These are phyloP conservation scores for Cyberlindnera mycetangii DNA, from an alignment of 805 yeast genomes.

Conservation along the genomic window DNA sequence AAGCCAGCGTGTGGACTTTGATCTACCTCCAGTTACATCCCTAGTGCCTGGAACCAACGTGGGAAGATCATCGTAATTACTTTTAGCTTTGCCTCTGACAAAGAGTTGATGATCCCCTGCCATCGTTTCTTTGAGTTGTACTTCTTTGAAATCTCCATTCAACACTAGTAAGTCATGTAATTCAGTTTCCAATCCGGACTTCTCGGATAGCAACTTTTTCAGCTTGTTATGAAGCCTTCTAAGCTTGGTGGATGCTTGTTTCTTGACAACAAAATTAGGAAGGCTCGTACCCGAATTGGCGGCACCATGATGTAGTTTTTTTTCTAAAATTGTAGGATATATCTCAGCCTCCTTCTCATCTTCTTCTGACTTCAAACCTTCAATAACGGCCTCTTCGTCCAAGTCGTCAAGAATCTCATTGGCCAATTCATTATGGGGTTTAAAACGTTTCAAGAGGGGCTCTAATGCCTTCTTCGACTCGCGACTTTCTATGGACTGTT, in stretches of 20 bases:
- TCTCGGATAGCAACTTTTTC: slow-evolving; percentile 1
- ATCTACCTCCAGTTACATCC: slow-evolving; percentile 33
- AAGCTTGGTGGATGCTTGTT: slow-evolving; percentile 10
- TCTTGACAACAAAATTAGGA: slow-evolving; percentile 10
- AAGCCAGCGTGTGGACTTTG: slow-evolving; percentile 44
- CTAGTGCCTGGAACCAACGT: slow-evolving; percentile 22
- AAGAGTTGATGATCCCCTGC: slow-evolving; percentile 47
- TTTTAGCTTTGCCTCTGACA: slow-evolving; percentile 32
- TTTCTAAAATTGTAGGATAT: slow-evolving; percentile 13
- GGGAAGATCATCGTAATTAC: slow-evolving; percentile 7
- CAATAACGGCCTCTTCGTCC: slow-evolving; percentile 35
- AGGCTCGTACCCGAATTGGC: neutral
- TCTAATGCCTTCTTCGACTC: slow-evolving; percentile 26
- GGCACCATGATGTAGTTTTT: neutral
- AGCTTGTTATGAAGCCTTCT: slow-evolving; percentile 9
- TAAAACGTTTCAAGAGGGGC: slow-evolving; percentile 24
- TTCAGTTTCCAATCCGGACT: slow-evolving; percentile 5
- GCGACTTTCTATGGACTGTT: slow-evolving; percentile 27
- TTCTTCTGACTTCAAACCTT: slow-evolving; percentile 24
- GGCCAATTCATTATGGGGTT: slow-evolving; percentile 41
- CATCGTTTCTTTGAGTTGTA: slow-evolving; percentile 39
- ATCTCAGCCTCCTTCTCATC: slow-evolving; percentile 16
- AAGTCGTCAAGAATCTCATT: slow-evolving; percentile 40
- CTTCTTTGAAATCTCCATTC: slow-evolving; percentile 29
- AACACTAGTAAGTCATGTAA: slow-evolving; percentile 19